Evolutionary conservation across 257 asterid species (phyloP).

Genomic region (Henckelia pumila): DNA sequence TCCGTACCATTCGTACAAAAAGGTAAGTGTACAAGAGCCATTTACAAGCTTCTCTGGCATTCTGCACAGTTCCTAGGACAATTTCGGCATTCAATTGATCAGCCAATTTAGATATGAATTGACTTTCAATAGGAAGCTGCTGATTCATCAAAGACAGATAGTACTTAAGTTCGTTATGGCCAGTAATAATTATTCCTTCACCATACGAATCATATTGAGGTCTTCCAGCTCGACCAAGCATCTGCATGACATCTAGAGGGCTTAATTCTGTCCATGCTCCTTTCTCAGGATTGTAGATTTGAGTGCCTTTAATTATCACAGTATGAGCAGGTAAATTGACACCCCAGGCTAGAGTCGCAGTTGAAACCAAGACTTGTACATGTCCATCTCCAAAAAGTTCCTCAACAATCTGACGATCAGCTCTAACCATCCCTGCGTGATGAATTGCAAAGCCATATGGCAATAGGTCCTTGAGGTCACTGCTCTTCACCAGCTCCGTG

Average conservation of each 20-base stretch:
- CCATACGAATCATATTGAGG: constrained; percentile 15
- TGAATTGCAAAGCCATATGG: constrained; percentile 21
- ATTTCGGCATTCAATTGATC: constrained; percentile 17
- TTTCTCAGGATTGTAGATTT: constrained; percentile 17
- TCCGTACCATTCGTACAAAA: constrained; percentile 16
- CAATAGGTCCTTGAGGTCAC: constrained; percentile 15
- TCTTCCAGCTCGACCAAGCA: constrained; percentile 2
- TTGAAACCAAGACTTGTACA: constrained; percentile 19
- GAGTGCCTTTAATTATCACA: constrained; percentile 17
- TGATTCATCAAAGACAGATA: constrained; percentile 18
- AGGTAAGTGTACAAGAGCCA: constrained; percentile 16
- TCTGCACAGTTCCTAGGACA: constrained; percentile 17
- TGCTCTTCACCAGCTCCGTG: constrained; percentile 16
- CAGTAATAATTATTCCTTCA: constrained; percentile 18
- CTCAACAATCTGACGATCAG: constrained; percentile 19
- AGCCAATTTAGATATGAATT: background rate
- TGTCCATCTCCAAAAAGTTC: constrained; percentile 13
- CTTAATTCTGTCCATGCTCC: constrained; percentile 16
- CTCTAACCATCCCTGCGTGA: constrained; percentile 18
- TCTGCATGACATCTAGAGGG: constrained; percentile 20
- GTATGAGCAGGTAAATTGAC: constrained; percentile 19
- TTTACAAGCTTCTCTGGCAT: constrained; percentile 18
- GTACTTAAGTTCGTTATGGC: constrained; percentile 15
- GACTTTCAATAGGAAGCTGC: constrained; percentile 21
- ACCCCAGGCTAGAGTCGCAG: constrained; percentile 20